Evolutionary conservation across 495 filamentous ascomycete genomes (phyloP).

Genomic region (Xeromyces bisporus): DNA sequence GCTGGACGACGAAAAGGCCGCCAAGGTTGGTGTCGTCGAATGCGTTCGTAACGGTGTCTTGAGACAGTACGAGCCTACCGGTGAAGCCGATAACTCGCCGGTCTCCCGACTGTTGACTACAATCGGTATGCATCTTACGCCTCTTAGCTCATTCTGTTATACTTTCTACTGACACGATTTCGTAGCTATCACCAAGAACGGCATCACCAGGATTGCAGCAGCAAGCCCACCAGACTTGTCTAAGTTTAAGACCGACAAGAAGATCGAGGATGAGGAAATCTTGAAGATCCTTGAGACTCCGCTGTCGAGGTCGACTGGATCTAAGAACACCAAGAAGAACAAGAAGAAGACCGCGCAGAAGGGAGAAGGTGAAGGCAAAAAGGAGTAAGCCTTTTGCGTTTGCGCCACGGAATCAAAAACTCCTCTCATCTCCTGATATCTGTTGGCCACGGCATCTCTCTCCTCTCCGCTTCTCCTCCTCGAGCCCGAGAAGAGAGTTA

Average conservation of each 20-base stretch:
- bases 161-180: background rate
- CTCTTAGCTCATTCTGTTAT: conserved; percentile 1
- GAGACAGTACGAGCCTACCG: conserved; percentile 87
- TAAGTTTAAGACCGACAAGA: conserved; percentile 86
- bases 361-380: conserved; percentile 54
- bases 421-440: too few relatives aligned
- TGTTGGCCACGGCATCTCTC: background rate
- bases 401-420: too few relatives aligned
- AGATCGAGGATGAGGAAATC: conserved; percentile 89
- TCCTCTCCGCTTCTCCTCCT: background rate
- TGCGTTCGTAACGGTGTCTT: conserved; percentile 82
- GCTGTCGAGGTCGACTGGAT: conserved; percentile 52
- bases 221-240: conserved; percentile 54
- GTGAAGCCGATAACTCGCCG: conserved; percentile 69
- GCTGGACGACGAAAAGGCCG: conserved; percentile 88
- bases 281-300: conserved; percentile 85
- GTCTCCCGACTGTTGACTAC: conserved; percentile 81
- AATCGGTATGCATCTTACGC: conserved; percentile 46
- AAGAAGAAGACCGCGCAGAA: conserved; percentile 71
- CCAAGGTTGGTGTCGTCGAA: conserved; percentile 90
- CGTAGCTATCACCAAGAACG: conserved; percentile 95
- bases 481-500: background rate
- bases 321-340: conserved; percentile 63
- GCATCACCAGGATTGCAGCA: conserved; percentile 64
- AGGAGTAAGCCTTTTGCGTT: conserved; percentile 37